phyloP scores from a whole-genome alignment of 768 basidiomycete species.

The Dendrothele bispora region DNA sequence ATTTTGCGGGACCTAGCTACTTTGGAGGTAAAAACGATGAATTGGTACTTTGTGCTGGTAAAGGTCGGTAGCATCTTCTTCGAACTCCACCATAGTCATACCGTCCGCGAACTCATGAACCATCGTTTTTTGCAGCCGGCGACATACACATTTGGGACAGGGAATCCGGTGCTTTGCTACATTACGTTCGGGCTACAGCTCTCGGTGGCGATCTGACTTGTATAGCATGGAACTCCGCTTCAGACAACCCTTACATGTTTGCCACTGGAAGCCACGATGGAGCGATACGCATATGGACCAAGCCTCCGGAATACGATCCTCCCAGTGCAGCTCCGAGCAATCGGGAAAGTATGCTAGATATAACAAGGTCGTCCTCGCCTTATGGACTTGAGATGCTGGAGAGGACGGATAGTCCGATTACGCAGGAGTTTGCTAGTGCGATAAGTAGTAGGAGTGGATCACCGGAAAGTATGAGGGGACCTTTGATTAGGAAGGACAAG shows the following conservation, averaged over 20 bases:
- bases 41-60: constrained; percentile 74
- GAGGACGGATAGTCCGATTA: constrained; percentile 10
- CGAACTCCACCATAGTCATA: too few relatives aligned
- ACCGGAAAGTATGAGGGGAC: too few relatives aligned
- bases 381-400: constrained; percentile 6
- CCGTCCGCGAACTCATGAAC: too few relatives aligned
- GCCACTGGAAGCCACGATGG: constrained; percentile 81
- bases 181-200: constrained; percentile 63
- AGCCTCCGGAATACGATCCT: constrained; percentile 18
- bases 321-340: neutral
- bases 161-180: constrained; percentile 71
- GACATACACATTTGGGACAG: constrained; percentile 88
- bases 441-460: too few relatives aligned
- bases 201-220: constrained; percentile 74
- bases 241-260: constrained; percentile 67
- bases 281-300: constrained; percentile 71
- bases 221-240: constrained; percentile 75
- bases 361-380: constrained; percentile 8
- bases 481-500: too few relatives aligned
- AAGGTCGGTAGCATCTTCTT: constrained; percentile 53
- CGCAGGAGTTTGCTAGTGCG: too few relatives aligned
- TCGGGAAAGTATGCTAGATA: neutral
- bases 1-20: constrained; percentile 81
- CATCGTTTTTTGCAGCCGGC: constrained; percentile 41
- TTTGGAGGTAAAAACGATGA: constrained; percentile 82